Evolutionary conservation across 805 yeast species (phyloP).

Genomic region (Candida ulmi): DNA sequence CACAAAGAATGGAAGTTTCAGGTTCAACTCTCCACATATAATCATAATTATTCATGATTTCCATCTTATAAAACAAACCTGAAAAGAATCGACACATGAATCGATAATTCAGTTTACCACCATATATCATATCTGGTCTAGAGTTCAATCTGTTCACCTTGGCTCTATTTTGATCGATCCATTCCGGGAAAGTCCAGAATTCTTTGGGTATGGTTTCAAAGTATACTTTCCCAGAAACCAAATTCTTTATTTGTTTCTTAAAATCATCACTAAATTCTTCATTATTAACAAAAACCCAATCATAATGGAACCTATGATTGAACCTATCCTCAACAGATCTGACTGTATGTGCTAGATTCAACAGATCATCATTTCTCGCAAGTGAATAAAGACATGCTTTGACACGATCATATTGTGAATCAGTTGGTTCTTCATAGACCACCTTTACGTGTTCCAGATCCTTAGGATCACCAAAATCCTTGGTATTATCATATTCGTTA

Average conservation of each 20-base stretch:
- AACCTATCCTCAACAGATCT: slow-evolving; percentile 74
- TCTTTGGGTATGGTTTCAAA: slow-evolving; percentile 39
- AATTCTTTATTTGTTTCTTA: slow-evolving; percentile 23
- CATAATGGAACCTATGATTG: slow-evolving; percentile 65
- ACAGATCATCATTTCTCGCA: slow-evolving; percentile 58
- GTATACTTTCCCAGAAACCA: slow-evolving; percentile 35
- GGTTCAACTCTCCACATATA: slow-evolving; percentile 64
- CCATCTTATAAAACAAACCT: slow-evolving; percentile 51
- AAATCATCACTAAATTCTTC: slow-evolving; percentile 37
- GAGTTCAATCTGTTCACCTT: slow-evolving; percentile 22
- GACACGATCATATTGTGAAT: slow-evolving; percentile 29
- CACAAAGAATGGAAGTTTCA: slow-evolving; percentile 49
- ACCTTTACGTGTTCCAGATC: slow-evolving; percentile 4
- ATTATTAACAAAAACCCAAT: slow-evolving; percentile 70
- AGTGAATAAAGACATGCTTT: slow-evolving; percentile 65
- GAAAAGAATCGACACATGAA: slow-evolving; percentile 74
- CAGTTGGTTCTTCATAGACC: slow-evolving; percentile 18
- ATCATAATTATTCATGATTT: slow-evolving; percentile 38
- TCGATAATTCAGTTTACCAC: slow-evolving; percentile 45
- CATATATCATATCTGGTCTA: slow-evolving; percentile 35
- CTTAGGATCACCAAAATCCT: slow-evolving; percentile 7
- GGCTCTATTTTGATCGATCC: slow-evolving; percentile 33
- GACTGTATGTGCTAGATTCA: slow-evolving; percentile 46
- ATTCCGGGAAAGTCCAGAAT: slow-evolving; percentile 43
- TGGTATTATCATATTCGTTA: slow-evolving; percentile 13